Percentiles rank a stretch among this genome's conserved stretches.
phyloP scores from a whole-genome alignment of 148 eudicot species.

The Rhododendron ovatum region DNA sequence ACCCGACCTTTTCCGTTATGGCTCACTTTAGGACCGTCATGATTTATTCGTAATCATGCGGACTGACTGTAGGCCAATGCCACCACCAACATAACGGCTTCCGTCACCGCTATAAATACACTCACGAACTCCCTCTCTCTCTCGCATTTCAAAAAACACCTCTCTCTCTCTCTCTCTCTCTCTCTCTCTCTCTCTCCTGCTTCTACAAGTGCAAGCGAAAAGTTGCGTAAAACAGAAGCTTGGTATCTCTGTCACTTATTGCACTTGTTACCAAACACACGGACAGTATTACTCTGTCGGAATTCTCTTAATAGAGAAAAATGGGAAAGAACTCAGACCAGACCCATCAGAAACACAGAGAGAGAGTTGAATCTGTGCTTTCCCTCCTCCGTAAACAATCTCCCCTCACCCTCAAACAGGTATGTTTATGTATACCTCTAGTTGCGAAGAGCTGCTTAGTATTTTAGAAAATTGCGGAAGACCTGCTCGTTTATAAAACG shows the following conservation, averaged over 20 bases:
- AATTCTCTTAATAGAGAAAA: neutral
- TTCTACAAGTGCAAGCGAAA: neutral
- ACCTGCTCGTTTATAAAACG: neutral
- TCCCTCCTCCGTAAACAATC: slow-evolving; percentile 63
- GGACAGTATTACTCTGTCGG: neutral
- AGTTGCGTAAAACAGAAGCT: slow-evolving; percentile 36
- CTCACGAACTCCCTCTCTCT: neutral
- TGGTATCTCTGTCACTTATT: slow-evolving; percentile 31
- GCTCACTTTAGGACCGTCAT: slow-evolving; percentile 18
- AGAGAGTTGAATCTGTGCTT: slow-evolving; percentile 67
- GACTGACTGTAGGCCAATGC: neutral
- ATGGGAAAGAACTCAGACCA: slow-evolving; percentile 67
- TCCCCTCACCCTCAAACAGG: slow-evolving; percentile 88
- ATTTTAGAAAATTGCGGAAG: neutral
- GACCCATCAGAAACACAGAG: slow-evolving; percentile 20
- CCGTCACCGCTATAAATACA: slow-evolving; percentile 47
- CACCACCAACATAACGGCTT: slow-evolving; percentile 25
- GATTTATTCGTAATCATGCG: neutral
- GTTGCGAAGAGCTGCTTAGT: neutral
- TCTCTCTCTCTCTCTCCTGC: neutral
- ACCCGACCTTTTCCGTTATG: slow-evolving; percentile 13
- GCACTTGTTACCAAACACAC: neutral
- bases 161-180: neutral
- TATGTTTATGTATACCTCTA: neutral
- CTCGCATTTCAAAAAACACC: slow-evolving; percentile 5